These are phyloP conservation scores for Fusarium annulatum DNA, from an alignment of 2,329 filamentous ascomycete species.

Conservation along the genomic window DNA sequence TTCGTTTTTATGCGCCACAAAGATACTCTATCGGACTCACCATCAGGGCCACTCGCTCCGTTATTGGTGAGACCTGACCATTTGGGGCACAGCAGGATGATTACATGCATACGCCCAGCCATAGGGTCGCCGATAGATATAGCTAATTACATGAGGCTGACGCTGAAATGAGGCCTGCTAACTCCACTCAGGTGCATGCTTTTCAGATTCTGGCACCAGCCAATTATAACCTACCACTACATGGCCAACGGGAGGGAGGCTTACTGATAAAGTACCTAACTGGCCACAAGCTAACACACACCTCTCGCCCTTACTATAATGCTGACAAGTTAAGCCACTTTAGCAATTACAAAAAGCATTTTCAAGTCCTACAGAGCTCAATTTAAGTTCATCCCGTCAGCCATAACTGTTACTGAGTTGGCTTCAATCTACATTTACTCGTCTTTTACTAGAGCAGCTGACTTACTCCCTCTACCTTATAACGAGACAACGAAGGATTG, in stretches of 20 bases:
- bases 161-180: neutral
- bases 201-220: neutral
- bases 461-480: neutral
- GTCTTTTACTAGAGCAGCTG: neutral
- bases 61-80: too few species aligned
- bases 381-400: neutral
- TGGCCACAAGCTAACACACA: neutral
- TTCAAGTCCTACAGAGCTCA: neutral
- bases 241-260: too few species aligned
- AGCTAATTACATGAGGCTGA: neutral
- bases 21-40: too few species aligned
- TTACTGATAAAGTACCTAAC: too few species aligned
- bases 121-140: neutral
- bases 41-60: too few species aligned
- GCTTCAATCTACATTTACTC: neutral
- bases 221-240: neutral
- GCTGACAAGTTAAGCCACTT: too few species aligned
- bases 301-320: too few species aligned
- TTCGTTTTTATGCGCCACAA: too few species aligned
- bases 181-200: neutral
- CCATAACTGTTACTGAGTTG: accelerated
- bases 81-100: neutral
- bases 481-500: neutral
- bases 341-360: too few species aligned
- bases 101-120: neutral